phyloP scores from a whole-genome alignment of 2,329 filamentous ascomycete genomes.

The Botryotinia globosa region DNA sequence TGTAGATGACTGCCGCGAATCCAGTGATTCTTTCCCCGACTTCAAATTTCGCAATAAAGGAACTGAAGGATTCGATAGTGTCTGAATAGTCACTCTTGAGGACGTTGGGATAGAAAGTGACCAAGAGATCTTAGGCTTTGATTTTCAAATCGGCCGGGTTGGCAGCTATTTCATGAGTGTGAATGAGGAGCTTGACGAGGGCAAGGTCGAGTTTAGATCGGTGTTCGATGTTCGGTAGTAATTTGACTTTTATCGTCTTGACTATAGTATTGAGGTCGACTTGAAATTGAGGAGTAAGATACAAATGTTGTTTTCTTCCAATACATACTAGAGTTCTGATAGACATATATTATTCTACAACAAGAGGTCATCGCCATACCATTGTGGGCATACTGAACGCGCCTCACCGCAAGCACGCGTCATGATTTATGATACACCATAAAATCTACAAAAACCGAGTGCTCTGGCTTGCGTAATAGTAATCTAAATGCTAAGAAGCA shows the following conservation, averaged over 20 bases:
- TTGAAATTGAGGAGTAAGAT: too few species aligned
- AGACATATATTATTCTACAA: background rate
- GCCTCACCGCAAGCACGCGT: background rate
- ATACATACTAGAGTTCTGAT: too few species aligned
- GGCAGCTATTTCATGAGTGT: constrained; percentile 39
- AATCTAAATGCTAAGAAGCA: background rate
- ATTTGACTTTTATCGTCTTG: background rate
- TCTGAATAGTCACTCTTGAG: background rate
- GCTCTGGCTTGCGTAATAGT: background rate
- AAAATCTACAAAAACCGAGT: background rate
- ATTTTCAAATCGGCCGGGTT: constrained; percentile 42
- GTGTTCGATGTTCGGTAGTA: background rate
- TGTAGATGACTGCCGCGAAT: background rate
- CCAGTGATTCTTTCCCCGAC: background rate
- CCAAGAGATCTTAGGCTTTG: constrained; percentile 31
- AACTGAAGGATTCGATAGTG: background rate
- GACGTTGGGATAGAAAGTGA: constrained; percentile 38
- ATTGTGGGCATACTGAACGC: background rate
- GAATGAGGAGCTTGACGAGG: constrained; percentile 37
- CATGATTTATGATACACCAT: background rate
- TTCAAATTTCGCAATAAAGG: background rate
- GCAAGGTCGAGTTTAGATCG: constrained; percentile 31
- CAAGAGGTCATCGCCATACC: background rate
- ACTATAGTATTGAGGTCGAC: too few species aligned
- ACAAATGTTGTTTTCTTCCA: too few species aligned